Base-by-base conservation (phyloP, 768 basidiomycete genomes). In the Pleurotus djamor region DNA sequence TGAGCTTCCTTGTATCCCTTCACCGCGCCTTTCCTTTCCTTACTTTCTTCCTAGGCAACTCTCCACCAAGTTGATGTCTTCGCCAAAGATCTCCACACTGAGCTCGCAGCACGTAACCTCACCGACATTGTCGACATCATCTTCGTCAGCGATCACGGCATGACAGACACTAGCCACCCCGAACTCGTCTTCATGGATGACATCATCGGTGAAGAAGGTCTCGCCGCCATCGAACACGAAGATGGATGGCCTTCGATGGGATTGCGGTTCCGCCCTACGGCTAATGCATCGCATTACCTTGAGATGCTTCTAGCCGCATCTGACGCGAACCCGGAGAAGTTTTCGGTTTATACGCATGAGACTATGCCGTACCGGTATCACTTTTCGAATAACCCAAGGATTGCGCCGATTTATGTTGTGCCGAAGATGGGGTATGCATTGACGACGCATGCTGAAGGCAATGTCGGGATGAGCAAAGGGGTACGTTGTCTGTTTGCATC, bases 171-270 rank as follows among this genome's bases (percentile, higher is more conserved):
- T n/a, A 86, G 85, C 61, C 81, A 90, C 62, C 86, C 87, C 0
- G 83, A 88, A 51, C 79, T 83, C 50, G 73, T 96, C 36, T 92
- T 88, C 71, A 78, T 97, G 56, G 93, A 97, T 68, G 89, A 92
- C 64, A 83, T 93, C 59, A 74, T 93, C 37, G 91, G 89, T 1
- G 72, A 79, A 38, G 83, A 85, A 3, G 89, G 86, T 2, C 78
- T 84, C 52, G 67, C 72, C 4, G 72, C 72, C 13, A 87, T 94
- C 47, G 81, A 84, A 58, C 91, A 93, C 65, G 80, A 85, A 62
- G 94, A 96, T 61, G 90, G 95, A 44, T 96, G 93, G 94, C 95
- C 94, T 9, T 83, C 88, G 1, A 89, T 93, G 79, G 95, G 95
- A 2, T 72, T 97, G 54, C 83, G 94, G 28, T 94, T 96, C 75